Evolutionary conservation across 202 grass and related monocot species (phyloP).

Genomic region (Panicum virgatum): DNA sequence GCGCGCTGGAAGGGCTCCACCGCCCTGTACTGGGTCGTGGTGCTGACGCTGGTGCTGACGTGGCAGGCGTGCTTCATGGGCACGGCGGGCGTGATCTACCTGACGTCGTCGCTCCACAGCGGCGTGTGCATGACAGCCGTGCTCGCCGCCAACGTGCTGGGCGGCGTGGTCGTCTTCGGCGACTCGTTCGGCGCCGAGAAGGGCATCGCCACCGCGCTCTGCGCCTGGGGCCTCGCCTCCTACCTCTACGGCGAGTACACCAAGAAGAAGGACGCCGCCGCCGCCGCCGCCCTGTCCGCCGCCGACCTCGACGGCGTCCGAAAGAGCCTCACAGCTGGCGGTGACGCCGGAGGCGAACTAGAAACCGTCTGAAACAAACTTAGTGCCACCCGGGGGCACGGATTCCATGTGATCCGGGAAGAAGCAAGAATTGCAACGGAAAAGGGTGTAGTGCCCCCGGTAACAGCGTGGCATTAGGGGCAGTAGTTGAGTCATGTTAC

Average conservation of each 20-base stretch:
- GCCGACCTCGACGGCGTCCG: conserved; percentile 9
- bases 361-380: conserved; percentile 39
- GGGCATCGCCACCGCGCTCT: conserved; percentile 69
- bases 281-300: neutral
- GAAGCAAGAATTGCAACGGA: conserved; percentile 26
- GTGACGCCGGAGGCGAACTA: neutral
- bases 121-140: conserved; percentile 86
- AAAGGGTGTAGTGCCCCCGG: conserved; percentile 26
- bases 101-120: conserved; percentile 77
- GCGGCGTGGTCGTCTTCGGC: conserved; percentile 63
- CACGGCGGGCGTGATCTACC: conserved; percentile 80
- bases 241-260: conserved; percentile 81
- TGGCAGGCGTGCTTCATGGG: conserved; percentile 98
- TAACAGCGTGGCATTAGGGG: conserved; percentile 27
- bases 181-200: conserved; percentile 73
- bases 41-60: conserved; percentile 51
- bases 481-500: conserved; percentile 27
- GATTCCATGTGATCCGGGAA: neutral
- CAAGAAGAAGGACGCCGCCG: conserved; percentile 46
- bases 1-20: conserved; percentile 50
- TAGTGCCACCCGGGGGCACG: neutral
- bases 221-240: conserved; percentile 76
- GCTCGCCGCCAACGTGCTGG: conserved; percentile 67
- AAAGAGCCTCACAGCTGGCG: conserved; percentile 37
- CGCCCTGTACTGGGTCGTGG: conserved; percentile 56